Base-by-base conservation (phyloP, 192 early-diverging fungal species). In the Gigaspora rosea region DNA sequence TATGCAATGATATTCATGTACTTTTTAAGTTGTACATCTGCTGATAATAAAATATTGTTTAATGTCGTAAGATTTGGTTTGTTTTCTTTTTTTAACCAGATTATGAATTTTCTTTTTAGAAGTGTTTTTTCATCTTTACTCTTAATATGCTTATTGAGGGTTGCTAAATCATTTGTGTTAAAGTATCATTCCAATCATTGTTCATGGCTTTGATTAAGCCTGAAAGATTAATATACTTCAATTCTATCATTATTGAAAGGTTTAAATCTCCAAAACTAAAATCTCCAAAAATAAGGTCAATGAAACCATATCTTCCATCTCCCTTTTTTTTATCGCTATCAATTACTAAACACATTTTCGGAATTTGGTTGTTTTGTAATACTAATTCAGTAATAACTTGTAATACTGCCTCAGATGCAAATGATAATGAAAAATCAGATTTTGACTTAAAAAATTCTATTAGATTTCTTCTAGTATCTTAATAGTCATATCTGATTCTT, bases 41-140 rank as follows among this genome's bases (percentile, higher is more conserved):
- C n/a, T n/a, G n/a, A n/a, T n/a, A 20, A 58, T 16, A 64, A 64
- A 64, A 36, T 41, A 4, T 64, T 12, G 36, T 64, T 41, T 64
- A 64, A 64, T 64, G 35, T 64, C 16, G 32, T 64, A 16, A 35
- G 1, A 2, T 64, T 64, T 64, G 62, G 62, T 64, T 10, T 13
- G n/a, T 41, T 64, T 2, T 64, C 7, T 2, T 35, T 13, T 64
- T 64, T 64, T 41, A 35, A 64, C 64, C 64, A 66, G 47, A 66
- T 47, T 41, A 66, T 66, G 15, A n/a, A 66, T 47, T 66, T 66
- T n/a, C 64, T 66, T 66, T 66, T 16, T 20, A 66, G 18, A 5
- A 66, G 64, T n/a, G 4, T 47, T 18, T 3, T 66, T 66, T 66
- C 41, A 8, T 66, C 41, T 66, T 66, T 41, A 66, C 27, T 66